Evolutionary conservation across 2,329 filamentous ascomycete species (phyloP), one percentile per base, ranked within the genome.

Genomic region (Aspergillus brunneoviolaceus): DNA sequence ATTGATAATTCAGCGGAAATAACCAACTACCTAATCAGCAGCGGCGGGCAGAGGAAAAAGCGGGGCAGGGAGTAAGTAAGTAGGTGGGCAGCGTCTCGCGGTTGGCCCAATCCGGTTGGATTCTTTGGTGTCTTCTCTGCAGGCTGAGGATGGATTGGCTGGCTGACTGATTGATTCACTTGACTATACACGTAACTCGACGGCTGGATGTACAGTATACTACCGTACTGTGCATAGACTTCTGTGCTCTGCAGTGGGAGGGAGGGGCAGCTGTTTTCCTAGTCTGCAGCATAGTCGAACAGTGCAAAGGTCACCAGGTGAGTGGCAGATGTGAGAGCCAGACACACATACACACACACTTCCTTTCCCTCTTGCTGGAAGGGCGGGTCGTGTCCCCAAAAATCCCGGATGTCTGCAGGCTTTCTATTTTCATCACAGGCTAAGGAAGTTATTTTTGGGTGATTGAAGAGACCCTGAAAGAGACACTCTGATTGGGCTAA

Each of bases 401-500:
- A n/a, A 11, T 14, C 12, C 42, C 53, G 45, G 27, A 11, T 55
- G 16, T 55, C 53, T 49, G 53, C 42, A 35, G 53, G 29, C 14
- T 35, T 55, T 55, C 53, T 55, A 55, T 49, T 49, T 55, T 55
- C 53, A 55, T 55, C 53, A 27, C 29, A 55, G 33, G 27, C 53
- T n/a, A 50, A 48, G 53, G 27, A 55, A 49, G 53, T 55, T 55
- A 55, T 55, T 55, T 55, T 49, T 23, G 31, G 53, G 45, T 33
- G 48, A 55, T 47, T 5, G 42, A 42, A 49, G 39, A 35, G 53
- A 31, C 39, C 48, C 27, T 49, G 25, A 14, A 9, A 5, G 39
- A 45, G 14, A 16, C 5, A 5, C n/a, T 45, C 16, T 21, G 27
- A 29, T 6, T 49, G 9, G n/a, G 12, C 4, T 19, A 23, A 19